Evolutionary conservation across 805 yeast genomes (phyloP).

Genomic region (Monosporozyma aerobia): DNA sequence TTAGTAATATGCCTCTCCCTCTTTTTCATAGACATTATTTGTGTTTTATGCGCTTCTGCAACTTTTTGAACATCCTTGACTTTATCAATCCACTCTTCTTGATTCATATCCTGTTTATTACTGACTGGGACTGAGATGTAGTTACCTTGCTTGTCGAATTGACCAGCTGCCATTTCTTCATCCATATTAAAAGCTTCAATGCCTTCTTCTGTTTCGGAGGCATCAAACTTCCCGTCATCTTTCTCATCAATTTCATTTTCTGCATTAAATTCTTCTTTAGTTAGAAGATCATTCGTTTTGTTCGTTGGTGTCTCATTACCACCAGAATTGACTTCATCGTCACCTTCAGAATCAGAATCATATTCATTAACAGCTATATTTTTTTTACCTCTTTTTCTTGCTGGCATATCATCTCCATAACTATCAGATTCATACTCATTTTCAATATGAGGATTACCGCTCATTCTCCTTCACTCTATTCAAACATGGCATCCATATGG

Average conservation of each 20-base stretch:
- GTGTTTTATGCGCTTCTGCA: conserved; percentile 10
- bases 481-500: neutral
- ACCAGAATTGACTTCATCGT: conserved; percentile 5
- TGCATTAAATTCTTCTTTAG: conserved; percentile 22
- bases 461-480: neutral
- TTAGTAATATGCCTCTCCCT: conserved; percentile 14
- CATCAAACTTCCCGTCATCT: neutral
- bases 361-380: neutral
- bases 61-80: conserved; percentile 8
- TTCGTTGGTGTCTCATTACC: neutral
- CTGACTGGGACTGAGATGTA: conserved; percentile 21
- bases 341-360: conserved; percentile 4
- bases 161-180: conserved; percentile 42
- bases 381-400: neutral
- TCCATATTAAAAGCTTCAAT: conserved; percentile 43
- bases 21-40: conserved; percentile 11
- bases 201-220: conserved; percentile 6
- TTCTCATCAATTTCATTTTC: conserved; percentile 1
- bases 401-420: neutral
- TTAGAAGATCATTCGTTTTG: conserved; percentile 11
- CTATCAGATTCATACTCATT: neutral
- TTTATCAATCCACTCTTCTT: conserved; percentile 22
- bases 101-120: neutral
- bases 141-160: conserved; percentile 43
- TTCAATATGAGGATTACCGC: neutral